Evolutionary conservation across 2,329 filamentous ascomycete species (phyloP).

Genomic region (Pestalotiopsis sp.): DNA sequence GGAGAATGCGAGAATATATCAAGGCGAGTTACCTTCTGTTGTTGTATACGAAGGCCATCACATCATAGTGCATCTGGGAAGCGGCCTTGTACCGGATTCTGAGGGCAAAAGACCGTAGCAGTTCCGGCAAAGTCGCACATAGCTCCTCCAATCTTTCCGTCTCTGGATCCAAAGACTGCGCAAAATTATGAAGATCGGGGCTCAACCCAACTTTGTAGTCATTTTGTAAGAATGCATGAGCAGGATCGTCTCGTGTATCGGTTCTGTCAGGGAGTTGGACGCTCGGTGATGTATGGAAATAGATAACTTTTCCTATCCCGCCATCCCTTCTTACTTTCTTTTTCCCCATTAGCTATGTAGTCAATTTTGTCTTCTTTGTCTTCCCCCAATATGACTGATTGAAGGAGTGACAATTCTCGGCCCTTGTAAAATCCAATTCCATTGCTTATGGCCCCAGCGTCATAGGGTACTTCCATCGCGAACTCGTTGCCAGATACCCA

Average conservation of each 20-base stretch:
- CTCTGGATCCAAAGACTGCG: neutral
- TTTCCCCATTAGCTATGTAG: too few species aligned
- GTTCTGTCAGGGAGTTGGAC: neutral
- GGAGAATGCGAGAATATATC: neutral
- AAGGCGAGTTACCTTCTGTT: neutral
- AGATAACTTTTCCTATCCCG: too few species aligned
- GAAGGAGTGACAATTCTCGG: too few species aligned
- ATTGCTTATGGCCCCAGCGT: too few species aligned
- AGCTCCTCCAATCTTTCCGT: neutral
- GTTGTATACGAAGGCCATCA: neutral
- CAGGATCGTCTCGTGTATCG: neutral
- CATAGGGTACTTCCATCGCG: too few species aligned
- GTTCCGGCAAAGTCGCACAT: neutral
- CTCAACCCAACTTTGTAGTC: neutral
- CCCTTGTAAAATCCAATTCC: too few species aligned
- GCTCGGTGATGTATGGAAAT: neutral
- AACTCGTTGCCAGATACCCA: too few species aligned
- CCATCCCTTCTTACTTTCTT: too few species aligned
- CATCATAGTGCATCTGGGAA: neutral
- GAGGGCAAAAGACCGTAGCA: neutral
- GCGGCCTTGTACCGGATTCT: neutral
- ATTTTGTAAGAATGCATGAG: neutral
- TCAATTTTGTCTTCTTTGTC: too few species aligned
- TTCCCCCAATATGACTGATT: too few species aligned
- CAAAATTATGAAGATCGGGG: neutral